Evolutionary conservation across 495 filamentous ascomycete species (phyloP).

Genomic region (Penicillium verhagenii): DNA sequence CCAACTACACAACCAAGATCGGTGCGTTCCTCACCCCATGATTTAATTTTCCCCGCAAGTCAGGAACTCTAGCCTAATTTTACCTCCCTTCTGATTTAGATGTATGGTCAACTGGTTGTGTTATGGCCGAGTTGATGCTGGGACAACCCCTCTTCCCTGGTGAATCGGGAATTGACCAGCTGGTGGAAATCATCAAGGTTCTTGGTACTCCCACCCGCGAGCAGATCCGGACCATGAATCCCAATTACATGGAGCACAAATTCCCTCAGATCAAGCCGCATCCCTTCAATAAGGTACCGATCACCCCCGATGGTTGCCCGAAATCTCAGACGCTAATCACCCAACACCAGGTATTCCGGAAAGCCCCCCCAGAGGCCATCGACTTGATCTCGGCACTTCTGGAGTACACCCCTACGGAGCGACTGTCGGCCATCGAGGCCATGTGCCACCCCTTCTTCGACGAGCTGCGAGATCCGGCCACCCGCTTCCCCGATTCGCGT

Average conservation of each 20-base stretch:
- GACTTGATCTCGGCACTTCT: constrained; percentile 90
- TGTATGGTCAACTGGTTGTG: constrained; percentile 98
- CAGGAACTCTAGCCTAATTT: not conserved
- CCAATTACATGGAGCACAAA: constrained; percentile 99
- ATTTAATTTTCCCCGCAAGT: not conserved
- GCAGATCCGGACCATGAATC: constrained; percentile 99
- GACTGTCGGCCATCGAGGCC: constrained; percentile 88
- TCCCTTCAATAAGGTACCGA: constrained; percentile 85
- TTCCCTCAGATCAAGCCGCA: constrained; percentile 99
- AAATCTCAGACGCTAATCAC: constrained; percentile 16
- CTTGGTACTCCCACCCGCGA: constrained; percentile 96
- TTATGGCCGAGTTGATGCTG: constrained; percentile 99
- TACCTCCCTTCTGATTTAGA: constrained; percentile 52
- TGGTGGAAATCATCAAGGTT: constrained; percentile 99
- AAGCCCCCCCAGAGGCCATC: constrained; percentile 87
- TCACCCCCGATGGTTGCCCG: not conserved
- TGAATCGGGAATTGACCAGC: constrained; percentile 96
- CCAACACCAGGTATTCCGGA: constrained; percentile 76
- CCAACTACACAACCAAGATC: constrained; percentile 99
- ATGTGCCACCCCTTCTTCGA: constrained; percentile 99
- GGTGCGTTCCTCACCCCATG: constrained; percentile 56
- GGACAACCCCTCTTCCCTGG: constrained; percentile 98
- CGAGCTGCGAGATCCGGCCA: constrained; percentile 85
- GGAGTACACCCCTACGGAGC: constrained; percentile 96
- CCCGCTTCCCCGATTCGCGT: constrained; percentile 88